Percentiles rank a stretch among this genome's conserved stretches.
These are phyloP conservation scores for Prunus salicina DNA, from an alignment of 306 rosid species.

Conservation along the genomic window DNA sequence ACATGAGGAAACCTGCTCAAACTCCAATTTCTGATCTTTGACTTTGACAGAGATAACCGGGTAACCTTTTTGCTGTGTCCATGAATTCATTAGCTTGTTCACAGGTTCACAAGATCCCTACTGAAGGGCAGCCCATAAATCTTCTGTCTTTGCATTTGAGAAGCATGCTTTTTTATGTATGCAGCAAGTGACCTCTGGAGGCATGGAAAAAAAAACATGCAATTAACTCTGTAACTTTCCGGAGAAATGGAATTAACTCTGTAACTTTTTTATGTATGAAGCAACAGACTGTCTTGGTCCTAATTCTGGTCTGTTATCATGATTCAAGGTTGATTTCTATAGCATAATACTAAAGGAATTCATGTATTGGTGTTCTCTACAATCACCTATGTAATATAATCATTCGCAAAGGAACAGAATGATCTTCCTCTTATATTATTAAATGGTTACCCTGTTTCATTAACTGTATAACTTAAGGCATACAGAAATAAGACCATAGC, in stretches of 20 bases:
- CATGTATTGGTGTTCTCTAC: no score
- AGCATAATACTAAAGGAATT: no score
- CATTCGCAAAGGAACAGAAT: no score
- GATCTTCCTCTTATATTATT: no score
- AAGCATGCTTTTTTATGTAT: slow-evolving; percentile 64
- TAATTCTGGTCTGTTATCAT: no score
- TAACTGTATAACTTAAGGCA: no score
- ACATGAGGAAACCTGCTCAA: slow-evolving; percentile 63
- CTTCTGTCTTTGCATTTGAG: slow-evolving; percentile 87
- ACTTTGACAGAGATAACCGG: slow-evolving; percentile 78
- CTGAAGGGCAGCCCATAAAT: slow-evolving; percentile 89
- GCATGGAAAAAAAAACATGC: slow-evolving; percentile 9
- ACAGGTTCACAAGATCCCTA: slow-evolving; percentile 91
- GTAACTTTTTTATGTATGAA: no score
- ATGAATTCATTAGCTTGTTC: slow-evolving; percentile 77
- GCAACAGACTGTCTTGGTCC: no score
- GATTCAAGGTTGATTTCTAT: no score
- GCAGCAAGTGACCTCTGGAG: slow-evolving; percentile 88
- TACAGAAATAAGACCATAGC: no score
- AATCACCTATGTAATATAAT: no score
- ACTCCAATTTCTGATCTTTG: slow-evolving; percentile 64
- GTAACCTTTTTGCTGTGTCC: slow-evolving; percentile 94
- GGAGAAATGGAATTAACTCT: neutral
- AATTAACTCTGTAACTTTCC: neutral
- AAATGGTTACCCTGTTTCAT: no score